Base-by-base conservation (phyloP, 306 rosid genomes). In the Begonia masoniana region DNA sequence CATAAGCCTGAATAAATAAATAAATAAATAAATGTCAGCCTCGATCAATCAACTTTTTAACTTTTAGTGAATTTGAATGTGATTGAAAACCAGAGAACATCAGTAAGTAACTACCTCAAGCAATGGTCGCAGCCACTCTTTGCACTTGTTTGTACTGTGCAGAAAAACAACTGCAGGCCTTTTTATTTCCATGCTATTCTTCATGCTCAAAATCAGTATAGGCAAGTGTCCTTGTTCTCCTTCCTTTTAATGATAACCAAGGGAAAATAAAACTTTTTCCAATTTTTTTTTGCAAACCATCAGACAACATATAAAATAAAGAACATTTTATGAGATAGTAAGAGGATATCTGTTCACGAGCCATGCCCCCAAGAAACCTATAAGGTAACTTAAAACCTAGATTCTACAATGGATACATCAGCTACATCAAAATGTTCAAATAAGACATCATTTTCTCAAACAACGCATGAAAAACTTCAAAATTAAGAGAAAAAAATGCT, bases 151-250 rank as follows among this genome's bases (percentile, higher is more conserved):
- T 41, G 99, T 71, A 68, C 92, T 67, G 61, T 81, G 96, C 51
- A 91, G 79, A 57, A 83, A 71, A 60, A 91, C 92, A 63, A 86
- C 67, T 0, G 88, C 88, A 55, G 96, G 96, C 59, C 63, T 78
- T 73, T 52, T 86, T 64, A 54, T 55, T 26, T 48, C 50, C 60
- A 48, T 48, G 10, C 51, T 65, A 68, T 83, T 82, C 78, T 83
- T 81, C 82, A 78, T 35, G 74, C 89, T 83, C 61, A 85, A 15
- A 60, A 91, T 81, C 80, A 83, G 65, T 55, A 86, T 8, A n/a
- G 96, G 96, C 39, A 91, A 62, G 52, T 74, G 74, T 68, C 96
- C 96, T 74, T 91, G 99, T 62, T 83, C 96, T 69, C 92, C 99
- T 68, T 70, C 88, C 96, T 86, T 52, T 21, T 50, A 63, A 63